These are phyloP conservation scores for Metschnikowia baotianmanensis DNA, from an alignment of 805 yeast species.

Conservation along the genomic window DNA sequence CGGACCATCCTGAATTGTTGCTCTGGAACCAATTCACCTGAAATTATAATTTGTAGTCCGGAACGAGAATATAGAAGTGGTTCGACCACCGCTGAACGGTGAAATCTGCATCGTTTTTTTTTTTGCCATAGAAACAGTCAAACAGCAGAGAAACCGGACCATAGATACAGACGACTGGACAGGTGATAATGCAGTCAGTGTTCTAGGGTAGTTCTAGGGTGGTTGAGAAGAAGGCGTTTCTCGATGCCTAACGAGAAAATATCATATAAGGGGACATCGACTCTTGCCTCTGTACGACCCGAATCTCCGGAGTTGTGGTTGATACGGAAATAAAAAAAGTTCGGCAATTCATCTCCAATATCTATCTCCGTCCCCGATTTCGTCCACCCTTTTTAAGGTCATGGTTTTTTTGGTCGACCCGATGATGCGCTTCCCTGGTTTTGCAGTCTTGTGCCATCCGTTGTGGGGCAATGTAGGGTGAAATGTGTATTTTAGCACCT, in stretches of 20 bases:
- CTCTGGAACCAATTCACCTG: slow-evolving; percentile 89
- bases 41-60: slow-evolving; percentile 87
- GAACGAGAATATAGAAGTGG: slow-evolving; percentile 89
- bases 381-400: no score
- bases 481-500: no score
- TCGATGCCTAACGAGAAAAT: slow-evolving; percentile 83
- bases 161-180: slow-evolving; percentile 81
- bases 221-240: slow-evolving; percentile 71
- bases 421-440: no score
- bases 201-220: slow-evolving; percentile 83
- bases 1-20: slow-evolving; percentile 90
- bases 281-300: slow-evolving; percentile 72
- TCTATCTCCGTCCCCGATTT: slow-evolving; percentile 87
- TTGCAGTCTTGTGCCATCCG: no score
- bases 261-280: slow-evolving; percentile 87
- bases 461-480: no score
- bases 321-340: slow-evolving; percentile 89
- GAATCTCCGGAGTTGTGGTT: slow-evolving; percentile 53
- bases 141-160: slow-evolving; percentile 86
- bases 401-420: no score
- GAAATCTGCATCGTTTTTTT: slow-evolving; percentile 25
- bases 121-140: slow-evolving; percentile 69
- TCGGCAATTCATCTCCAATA: slow-evolving; percentile 93
- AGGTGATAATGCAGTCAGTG: slow-evolving; percentile 84
- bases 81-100: slow-evolving; percentile 35